Base-by-base conservation (phyloP, 306 rosid species). In the Potentilla sterilis region DNA sequence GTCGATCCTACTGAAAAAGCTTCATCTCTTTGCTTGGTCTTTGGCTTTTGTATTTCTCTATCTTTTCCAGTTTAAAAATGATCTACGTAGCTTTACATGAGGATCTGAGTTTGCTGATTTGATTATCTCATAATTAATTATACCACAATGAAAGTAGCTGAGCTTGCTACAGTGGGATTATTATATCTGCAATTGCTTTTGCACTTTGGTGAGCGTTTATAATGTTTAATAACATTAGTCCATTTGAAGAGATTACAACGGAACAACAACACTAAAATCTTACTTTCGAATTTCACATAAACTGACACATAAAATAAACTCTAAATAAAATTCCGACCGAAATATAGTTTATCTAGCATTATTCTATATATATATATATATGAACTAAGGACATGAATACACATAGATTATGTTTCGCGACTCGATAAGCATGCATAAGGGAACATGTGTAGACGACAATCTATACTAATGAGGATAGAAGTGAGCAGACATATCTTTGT, bases 71-170 rank as follows among this genome's bases (percentile, higher is more conserved):
- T n/a, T 16, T 37, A n/a, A n/a, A n/a, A n/a, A n/a, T n/a, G n/a
- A n/a, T n/a, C 16, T 3, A 18, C 5, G 9, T 37, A 34, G 46
- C 43, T 37, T 37, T 64, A 64, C 8, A 64, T 8, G 47, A 64
- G 28, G 46, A 64, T 32, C 21, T 38, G 48, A 38, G 46, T 51
- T 71, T 35, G 35, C 63, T 51, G 1, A 1, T 10, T 51, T 71
- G 63, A 71, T 71, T 71, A 47, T 51, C 75, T 51, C 47, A 35
- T 71, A 7, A 71, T 71, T 71, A 7, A 71, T 71, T n/a, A 51
- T 34, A 49, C 47, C 75, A 6, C 47, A n/a, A 71, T n/a, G 40
- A 68, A 43, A 67, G n/a, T 47, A 28, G 40, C 35, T 37, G 5
- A 28, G 19, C 32, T 55, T 55, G 62, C 24, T 46, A 46, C 2